phyloP scores from a whole-genome alignment of 495 filamentous ascomycete species.

The Hypoxylon fragiforme region DNA sequence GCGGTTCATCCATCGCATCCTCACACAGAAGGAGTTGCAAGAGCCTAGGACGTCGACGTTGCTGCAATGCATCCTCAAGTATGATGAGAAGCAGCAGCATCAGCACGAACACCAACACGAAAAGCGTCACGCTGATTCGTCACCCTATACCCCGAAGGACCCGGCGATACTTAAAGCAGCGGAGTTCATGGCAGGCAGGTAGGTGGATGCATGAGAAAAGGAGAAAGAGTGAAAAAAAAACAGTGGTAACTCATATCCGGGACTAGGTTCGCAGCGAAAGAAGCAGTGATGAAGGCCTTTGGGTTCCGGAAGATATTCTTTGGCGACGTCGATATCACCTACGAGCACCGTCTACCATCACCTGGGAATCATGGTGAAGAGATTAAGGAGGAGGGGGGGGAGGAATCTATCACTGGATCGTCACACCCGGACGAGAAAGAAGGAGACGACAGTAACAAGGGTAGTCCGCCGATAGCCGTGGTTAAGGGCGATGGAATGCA shows the following conservation, averaged over 20 bases:
- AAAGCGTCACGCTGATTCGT: too few species aligned
- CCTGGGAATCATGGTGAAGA: too few species aligned
- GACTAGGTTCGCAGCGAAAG: conserved; percentile 63
- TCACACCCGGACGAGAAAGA: too few species aligned
- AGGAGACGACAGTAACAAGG: background rate
- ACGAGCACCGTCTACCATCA: background rate
- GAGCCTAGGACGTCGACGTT: background rate
- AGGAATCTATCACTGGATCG: background rate
- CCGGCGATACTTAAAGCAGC: conserved; percentile 31
- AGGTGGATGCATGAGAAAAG: conserved; percentile 16
- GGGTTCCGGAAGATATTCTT: conserved; percentile 46
- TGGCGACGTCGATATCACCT: conserved; percentile 49
- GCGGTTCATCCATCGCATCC: conserved; percentile 47
- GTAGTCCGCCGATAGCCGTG: conserved; percentile 33
- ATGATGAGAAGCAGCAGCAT: background rate
- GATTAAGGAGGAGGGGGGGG: too few species aligned
- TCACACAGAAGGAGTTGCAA: conserved; percentile 44
- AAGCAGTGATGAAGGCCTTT: conserved; percentile 66
- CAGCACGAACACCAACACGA: too few species aligned
- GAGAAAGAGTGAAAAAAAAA: background rate
- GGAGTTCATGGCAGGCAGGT: conserved; percentile 57
- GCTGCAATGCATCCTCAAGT: conserved; percentile 7
- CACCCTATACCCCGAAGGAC: background rate
- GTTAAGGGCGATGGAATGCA: conserved; percentile 8
- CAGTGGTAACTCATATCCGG: conserved; percentile 2